Evolutionary conservation across 1,284 basidiomycete species (phyloP), one percentile per base, ranked within the genome.

Genomic region (Cryptococcus sp.): DNA sequence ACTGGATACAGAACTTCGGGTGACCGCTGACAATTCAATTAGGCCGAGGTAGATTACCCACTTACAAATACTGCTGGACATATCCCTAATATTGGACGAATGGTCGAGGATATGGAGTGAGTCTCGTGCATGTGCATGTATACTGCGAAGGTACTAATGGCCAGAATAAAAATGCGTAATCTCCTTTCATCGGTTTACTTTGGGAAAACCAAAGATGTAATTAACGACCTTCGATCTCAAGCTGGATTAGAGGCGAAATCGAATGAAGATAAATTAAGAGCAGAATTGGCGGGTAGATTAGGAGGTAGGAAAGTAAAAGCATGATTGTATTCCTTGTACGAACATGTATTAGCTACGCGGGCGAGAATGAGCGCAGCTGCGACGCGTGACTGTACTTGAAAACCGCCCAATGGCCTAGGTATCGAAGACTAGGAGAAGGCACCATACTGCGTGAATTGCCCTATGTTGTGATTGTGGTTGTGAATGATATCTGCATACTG

Each of bases 141-240:
- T 28, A 45, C 23, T n/a, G 4, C 7, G 13, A 19, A 16, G 14
- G 41, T 3, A 34, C 28, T 23, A 43, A 55, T 62, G 47, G 57
- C 36, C 22, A 75, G 73, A 50, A 89, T 91, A 71, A 97, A 97
- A 79, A 93, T 98, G 87, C 84, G 96, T 45, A 97, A 96, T 73
- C 80, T 92, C 54, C 80, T 99, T 44, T 89, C 94, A 69, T 91
- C 96, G 77, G 94, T 98, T 16, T 98, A 98, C 78, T 98, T 98
- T 77, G 92, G 91, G 52, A 98, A 99, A 78, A 98, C 93, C 42
- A 85, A 88, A 60, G 94, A 98, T 70, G 85, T 98, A 41, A 86
- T 97, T 13, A 88, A 88, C 63, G 89, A 94, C 65, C 79, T 99
- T 48, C 82, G 96, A 44, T 91, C 88, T 59, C 78, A 88, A 22